phyloP scores from a whole-genome alignment of 805 yeast species.

The Ogataea trehalophila region DNA sequence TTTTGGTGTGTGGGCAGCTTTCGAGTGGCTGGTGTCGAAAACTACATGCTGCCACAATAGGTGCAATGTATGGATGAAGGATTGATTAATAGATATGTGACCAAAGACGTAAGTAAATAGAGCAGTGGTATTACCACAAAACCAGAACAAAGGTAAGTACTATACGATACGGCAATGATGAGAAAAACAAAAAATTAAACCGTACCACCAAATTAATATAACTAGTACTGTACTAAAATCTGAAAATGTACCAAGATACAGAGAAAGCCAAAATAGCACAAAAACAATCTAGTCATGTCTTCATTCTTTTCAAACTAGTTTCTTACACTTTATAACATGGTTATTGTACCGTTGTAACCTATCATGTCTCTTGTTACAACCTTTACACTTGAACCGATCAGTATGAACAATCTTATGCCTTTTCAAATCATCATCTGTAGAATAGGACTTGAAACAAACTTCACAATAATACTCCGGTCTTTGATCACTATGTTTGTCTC shows the following conservation, averaged over 20 bases:
- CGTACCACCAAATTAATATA: no score
- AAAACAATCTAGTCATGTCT: neutral
- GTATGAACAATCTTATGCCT: conserved; percentile 5
- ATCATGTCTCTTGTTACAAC: conserved; percentile 7
- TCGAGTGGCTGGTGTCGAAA: no score
- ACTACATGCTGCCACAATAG: no score
- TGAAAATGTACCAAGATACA: neutral
- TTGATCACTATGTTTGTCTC: conserved; percentile 4
- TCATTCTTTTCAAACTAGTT: neutral
- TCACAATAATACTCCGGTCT: conserved; percentile 2
- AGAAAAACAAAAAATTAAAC: no score
- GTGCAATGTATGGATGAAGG: no score
- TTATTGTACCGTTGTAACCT: conserved; percentile 11
- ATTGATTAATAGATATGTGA: no score
- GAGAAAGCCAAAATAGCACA: neutral
- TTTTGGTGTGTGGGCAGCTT: no score
- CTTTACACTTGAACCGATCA: conserved; percentile 4
- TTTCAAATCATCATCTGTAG: conserved; percentile 6
- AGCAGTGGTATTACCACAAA: no score
- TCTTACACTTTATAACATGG: conserved; percentile 15
- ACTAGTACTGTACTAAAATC: no score
- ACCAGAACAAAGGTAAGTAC: no score
- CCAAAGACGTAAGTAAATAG: no score
- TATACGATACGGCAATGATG: no score
- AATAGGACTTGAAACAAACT: conserved; percentile 2